These are phyloP conservation scores for Leptographium radiaticola DNA, from an alignment of 2,329 filamentous ascomycete genomes.

Conservation along the genomic window DNA sequence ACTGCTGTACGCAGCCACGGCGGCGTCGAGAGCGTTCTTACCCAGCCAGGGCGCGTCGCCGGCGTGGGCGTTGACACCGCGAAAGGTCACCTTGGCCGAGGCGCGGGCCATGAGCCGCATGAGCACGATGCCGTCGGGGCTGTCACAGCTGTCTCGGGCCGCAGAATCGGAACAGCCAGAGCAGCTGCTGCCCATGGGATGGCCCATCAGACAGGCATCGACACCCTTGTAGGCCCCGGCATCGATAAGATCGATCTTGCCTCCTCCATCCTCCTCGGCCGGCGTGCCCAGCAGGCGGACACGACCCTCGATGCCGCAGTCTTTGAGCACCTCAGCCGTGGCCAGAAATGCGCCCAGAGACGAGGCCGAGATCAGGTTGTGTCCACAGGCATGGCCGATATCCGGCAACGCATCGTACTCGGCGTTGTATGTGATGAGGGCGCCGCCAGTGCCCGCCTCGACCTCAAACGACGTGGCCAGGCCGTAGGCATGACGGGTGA, in stretches of 20 bases:
- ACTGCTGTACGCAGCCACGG: slow-evolving; percentile 23
- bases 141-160: background rate
- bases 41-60: slow-evolving; percentile 33
- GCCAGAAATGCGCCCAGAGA: slow-evolving; percentile 24
- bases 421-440: slow-evolving; percentile 13
- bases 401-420: slow-evolving; percentile 19
- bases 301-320: slow-evolving; percentile 13
- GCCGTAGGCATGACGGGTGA: slow-evolving; percentile 35
- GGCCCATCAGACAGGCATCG: slow-evolving; percentile 26
- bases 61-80: slow-evolving; percentile 29
- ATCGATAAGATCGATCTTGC: slow-evolving; percentile 30
- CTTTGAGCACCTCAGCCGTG: slow-evolving; percentile 11
- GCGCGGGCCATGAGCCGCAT: slow-evolving; percentile 5
- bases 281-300: slow-evolving; percentile 26
- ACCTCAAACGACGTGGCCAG: slow-evolving; percentile 36
- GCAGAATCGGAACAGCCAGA: background rate
- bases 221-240: slow-evolving; percentile 26
- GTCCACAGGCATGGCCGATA: slow-evolving; percentile 28
- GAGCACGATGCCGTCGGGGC: background rate
- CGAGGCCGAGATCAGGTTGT: slow-evolving; percentile 28
- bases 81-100: slow-evolving; percentile 19
- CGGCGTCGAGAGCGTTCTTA: slow-evolving; percentile 33
- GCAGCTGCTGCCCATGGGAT: slow-evolving; percentile 13
- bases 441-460: slow-evolving; percentile 9
- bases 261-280: slow-evolving; percentile 28